Percentiles rank a stretch among this genome's conserved stretches.
These are phyloP conservation scores for Trypethelium eluteriae DNA, from an alignment of 495 filamentous ascomycete species.

Conservation along the genomic window DNA sequence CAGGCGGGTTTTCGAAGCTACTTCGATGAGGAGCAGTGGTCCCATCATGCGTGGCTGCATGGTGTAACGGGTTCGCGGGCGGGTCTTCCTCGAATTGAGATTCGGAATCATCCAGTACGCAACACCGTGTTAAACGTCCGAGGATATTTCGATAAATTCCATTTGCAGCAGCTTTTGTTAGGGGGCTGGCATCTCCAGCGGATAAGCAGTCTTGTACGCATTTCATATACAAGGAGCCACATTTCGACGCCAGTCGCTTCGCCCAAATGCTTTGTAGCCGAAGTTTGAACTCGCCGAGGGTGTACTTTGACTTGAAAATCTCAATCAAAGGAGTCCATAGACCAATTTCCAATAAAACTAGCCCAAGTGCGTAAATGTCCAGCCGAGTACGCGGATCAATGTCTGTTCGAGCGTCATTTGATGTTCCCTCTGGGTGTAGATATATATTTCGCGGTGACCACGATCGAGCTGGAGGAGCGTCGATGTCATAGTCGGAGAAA, in stretches of 20 bases:
- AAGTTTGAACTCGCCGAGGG: conserved; percentile 54
- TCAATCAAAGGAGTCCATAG: conserved; percentile 74
- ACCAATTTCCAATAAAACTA: conserved; percentile 78
- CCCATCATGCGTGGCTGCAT: neutral
- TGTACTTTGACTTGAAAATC: conserved; percentile 61
- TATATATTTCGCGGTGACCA: conserved; percentile 51
- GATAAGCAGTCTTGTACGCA: conserved; percentile 72
- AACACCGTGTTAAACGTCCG: conserved; percentile 31
- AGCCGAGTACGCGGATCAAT: conserved; percentile 46
- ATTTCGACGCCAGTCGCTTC: conserved; percentile 45
- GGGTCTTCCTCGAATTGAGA: neutral
- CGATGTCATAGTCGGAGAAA: conserved; percentile 60
- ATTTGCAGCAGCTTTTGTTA: conserved; percentile 20
- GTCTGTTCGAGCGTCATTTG: conserved; percentile 32
- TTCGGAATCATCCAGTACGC: conserved; percentile 34
- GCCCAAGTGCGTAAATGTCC: conserved; percentile 77
- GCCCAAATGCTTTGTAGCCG: conserved; percentile 55
- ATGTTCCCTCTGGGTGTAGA: conserved; percentile 55
- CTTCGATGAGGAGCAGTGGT: neutral
- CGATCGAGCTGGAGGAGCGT: conserved; percentile 28
- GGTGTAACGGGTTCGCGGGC: neutral
- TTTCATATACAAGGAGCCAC: conserved; percentile 58
- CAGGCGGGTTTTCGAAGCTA: neutral
- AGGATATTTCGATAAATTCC: conserved; percentile 29
- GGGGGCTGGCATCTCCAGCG: conserved; percentile 52